Conservation (phyloP, 2,329 filamentous ascomycete genomes). For the Verticillium isaacii region DNA sequence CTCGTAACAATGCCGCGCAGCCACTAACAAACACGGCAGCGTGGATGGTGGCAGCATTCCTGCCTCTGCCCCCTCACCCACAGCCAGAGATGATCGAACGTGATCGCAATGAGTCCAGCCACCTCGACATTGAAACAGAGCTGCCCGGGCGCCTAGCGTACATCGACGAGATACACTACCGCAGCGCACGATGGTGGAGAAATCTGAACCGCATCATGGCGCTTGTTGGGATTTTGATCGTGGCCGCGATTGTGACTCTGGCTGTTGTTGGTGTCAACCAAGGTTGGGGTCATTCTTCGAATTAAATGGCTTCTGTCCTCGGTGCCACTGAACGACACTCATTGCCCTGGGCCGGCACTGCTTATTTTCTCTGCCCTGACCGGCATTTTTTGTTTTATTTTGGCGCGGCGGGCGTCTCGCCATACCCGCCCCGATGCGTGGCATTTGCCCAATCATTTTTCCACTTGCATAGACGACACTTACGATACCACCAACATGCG, state of each 20-base stretch:
- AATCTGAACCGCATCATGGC: constrained; percentile 56
- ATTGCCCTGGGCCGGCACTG: too few relatives aligned
- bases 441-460: background rate
- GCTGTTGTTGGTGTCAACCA: constrained; percentile 47
- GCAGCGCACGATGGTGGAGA: constrained; percentile 56
- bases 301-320: background rate
- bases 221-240: constrained; percentile 47
- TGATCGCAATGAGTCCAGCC: constrained; percentile 30
- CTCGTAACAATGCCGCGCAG: background rate
- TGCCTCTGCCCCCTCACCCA: constrained; percentile 63
- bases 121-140: constrained; percentile 24
- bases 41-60: constrained; percentile 74
- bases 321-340: background rate
- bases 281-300: constrained; percentile 33
- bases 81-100: constrained; percentile 45
- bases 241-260: constrained; percentile 47
- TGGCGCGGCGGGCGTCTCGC: too few relatives aligned
- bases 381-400: background rate
- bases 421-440: too few relatives aligned
- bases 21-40: constrained; percentile 34
- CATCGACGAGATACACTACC: constrained; percentile 40
- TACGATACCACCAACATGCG: background rate
- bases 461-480: background rate
- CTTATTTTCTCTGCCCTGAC: background rate
- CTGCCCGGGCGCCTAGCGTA: constrained; percentile 26